Evolutionary conservation across 164 flowering plant genomes (phyloP).

Genomic region (Cinnamomum micranthum): DNA sequence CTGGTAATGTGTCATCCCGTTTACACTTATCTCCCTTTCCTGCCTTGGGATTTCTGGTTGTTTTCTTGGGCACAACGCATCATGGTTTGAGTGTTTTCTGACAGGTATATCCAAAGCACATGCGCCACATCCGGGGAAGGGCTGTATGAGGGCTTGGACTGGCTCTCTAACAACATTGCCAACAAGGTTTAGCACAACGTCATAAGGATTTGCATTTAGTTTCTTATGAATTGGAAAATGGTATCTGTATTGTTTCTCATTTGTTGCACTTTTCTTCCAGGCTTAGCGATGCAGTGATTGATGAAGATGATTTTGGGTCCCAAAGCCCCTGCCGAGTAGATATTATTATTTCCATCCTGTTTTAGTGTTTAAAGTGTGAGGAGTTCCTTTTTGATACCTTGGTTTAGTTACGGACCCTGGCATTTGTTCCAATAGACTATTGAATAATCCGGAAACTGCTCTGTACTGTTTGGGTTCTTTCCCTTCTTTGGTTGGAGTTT

Average conservation of each 20-base stretch:
- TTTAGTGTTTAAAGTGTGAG: neutral
- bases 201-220: neutral
- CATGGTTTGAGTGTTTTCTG: neutral
- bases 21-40: neutral
- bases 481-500: neutral
- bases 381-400: neutral
- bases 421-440: slow-evolving; percentile 4
- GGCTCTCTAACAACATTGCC: slow-evolving; percentile 50
- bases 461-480: neutral
- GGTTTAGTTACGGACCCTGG: neutral
- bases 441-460: slow-evolving; percentile 9
- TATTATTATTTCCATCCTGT: slow-evolving; percentile 3
- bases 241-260: neutral
- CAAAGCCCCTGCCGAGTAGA: slow-evolving; percentile 1
- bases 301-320: neutral
- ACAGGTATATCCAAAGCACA: slow-evolving; percentile 82
- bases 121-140: slow-evolving; percentile 85
- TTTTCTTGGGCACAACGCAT: neutral
- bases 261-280: slow-evolving; percentile 7
- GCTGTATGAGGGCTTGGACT: slow-evolving; percentile 71
- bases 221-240: neutral
- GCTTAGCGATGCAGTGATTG: slow-evolving; percentile 5
- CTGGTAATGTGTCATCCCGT: slow-evolving; percentile 34
- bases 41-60: neutral
- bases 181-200: slow-evolving; percentile 27